These are phyloP conservation scores for Coprinopsis sp. DNA, from an alignment of 768 basidiomycete species.

Conservation along the genomic window DNA sequence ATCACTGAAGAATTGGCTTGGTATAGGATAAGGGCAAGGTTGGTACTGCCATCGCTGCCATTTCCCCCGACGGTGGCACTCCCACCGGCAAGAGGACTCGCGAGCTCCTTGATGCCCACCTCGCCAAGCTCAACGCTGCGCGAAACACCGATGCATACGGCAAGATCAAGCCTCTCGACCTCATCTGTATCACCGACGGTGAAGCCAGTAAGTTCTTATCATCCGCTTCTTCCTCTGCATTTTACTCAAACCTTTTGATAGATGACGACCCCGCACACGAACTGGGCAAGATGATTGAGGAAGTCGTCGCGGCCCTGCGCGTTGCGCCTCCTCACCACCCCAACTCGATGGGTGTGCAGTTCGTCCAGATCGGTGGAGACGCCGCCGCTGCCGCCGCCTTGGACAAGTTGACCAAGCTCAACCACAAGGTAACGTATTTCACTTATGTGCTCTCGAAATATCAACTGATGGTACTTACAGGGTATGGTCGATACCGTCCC, in stretches of 20 bases:
- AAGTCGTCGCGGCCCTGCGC: conserved; percentile 18
- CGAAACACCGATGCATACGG: conserved; percentile 12
- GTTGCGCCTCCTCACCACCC: conserved; percentile 25
- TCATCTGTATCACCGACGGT: conserved; percentile 31
- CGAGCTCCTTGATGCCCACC: conserved; percentile 12
- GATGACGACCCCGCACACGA: conserved; percentile 9
- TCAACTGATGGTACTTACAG: conserved; percentile 10
- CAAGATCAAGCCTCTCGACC: conserved; percentile 25
- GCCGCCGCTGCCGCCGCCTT: conserved; percentile 16
- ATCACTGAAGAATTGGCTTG: neutral
- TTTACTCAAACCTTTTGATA: neutral
- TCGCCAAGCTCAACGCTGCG: conserved; percentile 18
- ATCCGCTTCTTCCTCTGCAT: neutral
- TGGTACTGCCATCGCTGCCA: neutral
- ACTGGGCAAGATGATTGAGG: conserved; percentile 8
- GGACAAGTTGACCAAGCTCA: neutral
- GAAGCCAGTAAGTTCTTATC: conserved; percentile 18
- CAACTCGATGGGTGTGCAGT: conserved; percentile 28
- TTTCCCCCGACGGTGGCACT: conserved; percentile 18
- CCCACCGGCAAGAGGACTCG: conserved; percentile 25
- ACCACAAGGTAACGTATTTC: too few species aligned
- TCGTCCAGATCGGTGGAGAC: conserved; percentile 29
- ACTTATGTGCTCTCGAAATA: conserved; percentile 9
- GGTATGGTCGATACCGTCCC: conserved; percentile 31
- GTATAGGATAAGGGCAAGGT: conserved; percentile 14